Evolutionary conservation across 2,329 filamentous ascomycete species (phyloP).

Genomic region (Stagonosporopsis chrysanthemi): DNA sequence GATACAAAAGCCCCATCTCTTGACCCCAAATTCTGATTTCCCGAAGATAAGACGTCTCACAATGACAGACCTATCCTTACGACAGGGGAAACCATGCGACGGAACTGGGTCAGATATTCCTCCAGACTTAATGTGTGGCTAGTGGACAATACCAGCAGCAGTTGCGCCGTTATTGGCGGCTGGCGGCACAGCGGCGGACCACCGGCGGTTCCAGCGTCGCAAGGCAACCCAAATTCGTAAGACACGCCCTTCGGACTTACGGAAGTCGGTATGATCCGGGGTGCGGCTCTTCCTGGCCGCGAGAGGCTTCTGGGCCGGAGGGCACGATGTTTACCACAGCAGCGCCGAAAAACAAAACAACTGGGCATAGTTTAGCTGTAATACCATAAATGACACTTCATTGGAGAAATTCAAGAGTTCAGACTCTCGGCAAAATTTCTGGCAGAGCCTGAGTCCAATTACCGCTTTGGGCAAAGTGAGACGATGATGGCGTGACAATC

Average conservation of each 20-base stretch:
- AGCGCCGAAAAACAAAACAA: not conserved
- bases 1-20: not conserved
- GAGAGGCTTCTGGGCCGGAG: not conserved
- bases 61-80: not conserved
- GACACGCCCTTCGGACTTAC: not conserved
- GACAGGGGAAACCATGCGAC: not conserved
- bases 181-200: not conserved
- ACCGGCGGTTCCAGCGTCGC: conserved; percentile 7
- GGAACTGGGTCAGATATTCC: not conserved
- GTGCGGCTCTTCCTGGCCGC: not conserved
- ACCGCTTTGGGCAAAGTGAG: conserved; percentile 15
- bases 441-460: conserved; percentile 4
- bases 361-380: not conserved
- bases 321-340: not conserved
- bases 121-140: not conserved
- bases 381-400: not conserved
- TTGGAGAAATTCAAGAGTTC: not conserved
- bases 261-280: not conserved
- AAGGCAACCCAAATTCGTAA: not conserved
- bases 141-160: not conserved
- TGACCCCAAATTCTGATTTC: not conserved
- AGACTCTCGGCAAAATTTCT: conserved; percentile 9
- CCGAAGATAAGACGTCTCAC: not conserved
- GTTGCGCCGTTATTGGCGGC: conserved; percentile 5
- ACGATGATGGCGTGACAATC: conserved; percentile 30